phyloP scores from a whole-genome alignment of 176 grass and related monocot species.

The Avena sativa region DNA sequence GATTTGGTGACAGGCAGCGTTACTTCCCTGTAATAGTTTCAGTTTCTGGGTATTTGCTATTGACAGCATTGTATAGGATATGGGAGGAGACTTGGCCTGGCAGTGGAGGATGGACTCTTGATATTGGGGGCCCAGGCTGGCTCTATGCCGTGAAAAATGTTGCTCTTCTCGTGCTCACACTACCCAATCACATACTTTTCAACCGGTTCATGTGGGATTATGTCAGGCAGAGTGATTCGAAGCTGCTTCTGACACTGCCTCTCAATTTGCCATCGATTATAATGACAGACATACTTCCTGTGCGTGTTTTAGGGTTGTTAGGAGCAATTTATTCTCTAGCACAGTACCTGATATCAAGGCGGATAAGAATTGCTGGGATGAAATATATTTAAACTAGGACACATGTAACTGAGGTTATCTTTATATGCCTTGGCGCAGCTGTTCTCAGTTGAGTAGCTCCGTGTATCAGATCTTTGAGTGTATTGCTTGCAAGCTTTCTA shows the following conservation, averaged over 20 bases:
- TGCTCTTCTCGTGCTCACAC: conserved; percentile 79
- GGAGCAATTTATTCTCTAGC: conserved; percentile 92
- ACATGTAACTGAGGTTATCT: conserved; percentile 57
- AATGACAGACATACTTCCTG: conserved; percentile 83
- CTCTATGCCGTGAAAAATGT: conserved; percentile 86
- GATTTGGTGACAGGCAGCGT: conserved; percentile 94
- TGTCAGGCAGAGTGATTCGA: conserved; percentile 84
- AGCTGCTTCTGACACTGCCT: conserved; percentile 88
- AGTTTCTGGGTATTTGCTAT: conserved; percentile 78
- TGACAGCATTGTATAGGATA: conserved; percentile 83
- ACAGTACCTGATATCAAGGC: conserved; percentile 88
- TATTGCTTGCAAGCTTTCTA: conserved; percentile 29
- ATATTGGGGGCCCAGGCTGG: conserved; percentile 85
- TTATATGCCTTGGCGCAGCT: conserved; percentile 31
- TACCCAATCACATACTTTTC: conserved; percentile 97
- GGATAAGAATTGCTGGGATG: conserved; percentile 96
- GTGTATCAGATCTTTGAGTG: conserved; percentile 42
- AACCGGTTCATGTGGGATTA: conserved; percentile 99
- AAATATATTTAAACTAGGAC: conserved; percentile 83
- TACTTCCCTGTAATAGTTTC: conserved; percentile 88
- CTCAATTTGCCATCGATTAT: conserved; percentile 89
- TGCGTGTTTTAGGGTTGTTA: conserved; percentile 90
- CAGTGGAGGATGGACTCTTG: conserved; percentile 72
- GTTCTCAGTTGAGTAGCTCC: neutral
- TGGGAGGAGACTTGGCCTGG: conserved; percentile 86